Evolutionary conservation across 805 yeast species (phyloP).

Genomic region (Kuraishia floccosa): DNA sequence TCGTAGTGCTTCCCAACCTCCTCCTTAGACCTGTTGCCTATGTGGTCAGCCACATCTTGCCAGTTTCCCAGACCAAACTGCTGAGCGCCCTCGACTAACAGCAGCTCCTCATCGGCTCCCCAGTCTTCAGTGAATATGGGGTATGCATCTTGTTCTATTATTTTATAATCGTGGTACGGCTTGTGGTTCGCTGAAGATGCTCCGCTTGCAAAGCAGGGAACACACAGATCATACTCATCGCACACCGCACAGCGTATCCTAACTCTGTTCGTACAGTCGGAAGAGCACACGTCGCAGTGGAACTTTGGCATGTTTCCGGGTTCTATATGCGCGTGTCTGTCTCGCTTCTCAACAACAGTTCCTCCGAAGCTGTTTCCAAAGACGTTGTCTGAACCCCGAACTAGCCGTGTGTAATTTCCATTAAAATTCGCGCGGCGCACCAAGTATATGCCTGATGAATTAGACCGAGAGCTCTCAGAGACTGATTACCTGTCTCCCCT

Average conservation of each 20-base stretch:
- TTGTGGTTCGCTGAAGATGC: conserved; percentile 71
- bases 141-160: conserved; percentile 89
- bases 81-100: conserved; percentile 85
- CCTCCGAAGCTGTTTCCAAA: no score
- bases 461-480: no score
- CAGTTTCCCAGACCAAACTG: conserved; percentile 90
- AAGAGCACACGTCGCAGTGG: conserved; percentile 94
- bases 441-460: no score
- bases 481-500: no score
- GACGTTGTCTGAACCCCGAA: no score
- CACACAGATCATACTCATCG: conserved; percentile 92
- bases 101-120: conserved; percentile 97
- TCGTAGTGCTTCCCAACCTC: conserved; percentile 84
- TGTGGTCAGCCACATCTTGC: conserved; percentile 96
- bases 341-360: no score
- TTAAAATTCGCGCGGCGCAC: no score
- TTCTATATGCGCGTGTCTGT: no score
- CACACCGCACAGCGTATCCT: conserved; percentile 89
- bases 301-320: conserved; percentile 48
- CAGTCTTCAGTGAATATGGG: conserved; percentile 85
- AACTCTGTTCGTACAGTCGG: conserved; percentile 89
- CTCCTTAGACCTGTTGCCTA: conserved; percentile 84
- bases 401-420: no score
- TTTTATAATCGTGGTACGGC: conserved; percentile 88
- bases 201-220: conserved; percentile 91